phyloP scores from a whole-genome alignment of 257 asterid genomes.

The Gentiana macrophylla region DNA sequence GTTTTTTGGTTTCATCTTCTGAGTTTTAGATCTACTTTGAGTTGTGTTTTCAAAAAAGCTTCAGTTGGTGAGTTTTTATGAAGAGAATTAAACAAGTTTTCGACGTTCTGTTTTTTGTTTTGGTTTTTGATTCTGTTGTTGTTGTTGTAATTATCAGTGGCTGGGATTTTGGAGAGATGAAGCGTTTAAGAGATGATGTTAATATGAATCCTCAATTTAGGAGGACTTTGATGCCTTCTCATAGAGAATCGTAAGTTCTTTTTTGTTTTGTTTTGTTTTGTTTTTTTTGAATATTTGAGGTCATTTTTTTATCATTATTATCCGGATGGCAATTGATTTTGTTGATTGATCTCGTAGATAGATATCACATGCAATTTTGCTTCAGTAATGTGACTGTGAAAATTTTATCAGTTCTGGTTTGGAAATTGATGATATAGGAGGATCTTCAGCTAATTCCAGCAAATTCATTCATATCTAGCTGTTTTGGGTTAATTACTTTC shows the following conservation, averaged over 20 bases:
- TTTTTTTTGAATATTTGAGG: conserved; percentile 4
- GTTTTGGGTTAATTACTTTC: no score
- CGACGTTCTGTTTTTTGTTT: neutral
- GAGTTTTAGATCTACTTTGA: no score
- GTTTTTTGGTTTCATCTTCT: no score
- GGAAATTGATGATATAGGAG: neutral
- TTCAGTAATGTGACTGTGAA: neutral
- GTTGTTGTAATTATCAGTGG: conserved; percentile 3
- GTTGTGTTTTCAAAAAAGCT: no score
- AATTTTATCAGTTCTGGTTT: neutral
- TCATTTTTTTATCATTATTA: conserved; percentile 14
- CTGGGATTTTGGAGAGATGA: conserved; percentile 13
- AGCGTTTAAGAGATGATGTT: conserved; percentile 15
- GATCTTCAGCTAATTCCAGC: neutral
- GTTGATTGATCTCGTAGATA: no score
- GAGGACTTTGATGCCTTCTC: conserved; percentile 29
- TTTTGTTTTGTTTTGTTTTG: neutral
- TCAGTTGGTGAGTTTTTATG: no score
- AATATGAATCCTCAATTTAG: conserved; percentile 13
- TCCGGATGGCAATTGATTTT: no score
- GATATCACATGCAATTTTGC: no score
- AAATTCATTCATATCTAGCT: no score
- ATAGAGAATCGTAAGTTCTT: conserved; percentile 49
- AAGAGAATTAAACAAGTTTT: no score
- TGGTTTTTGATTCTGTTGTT: neutral